Evolutionary conservation across 2,329 filamentous ascomycete species (phyloP).

Genomic region (Claviceps pazoutovae): DNA sequence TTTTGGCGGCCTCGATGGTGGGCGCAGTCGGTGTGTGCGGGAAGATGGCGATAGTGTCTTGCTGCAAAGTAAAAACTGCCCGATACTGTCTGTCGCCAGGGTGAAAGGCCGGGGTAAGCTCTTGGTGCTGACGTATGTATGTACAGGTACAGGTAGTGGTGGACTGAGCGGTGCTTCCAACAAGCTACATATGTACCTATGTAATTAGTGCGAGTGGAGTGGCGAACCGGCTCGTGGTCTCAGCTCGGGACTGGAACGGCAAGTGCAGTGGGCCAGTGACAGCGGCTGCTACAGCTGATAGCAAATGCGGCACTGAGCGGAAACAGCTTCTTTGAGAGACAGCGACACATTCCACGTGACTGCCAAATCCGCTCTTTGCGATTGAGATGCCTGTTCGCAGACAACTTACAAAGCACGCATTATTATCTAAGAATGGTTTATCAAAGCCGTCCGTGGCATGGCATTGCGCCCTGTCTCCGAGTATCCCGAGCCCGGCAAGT

Average conservation of each 20-base stretch:
- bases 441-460: not conserved
- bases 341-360: not conserved
- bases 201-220: no score
- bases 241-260: no score
- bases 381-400: no score
- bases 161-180: no score
- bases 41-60: not conserved
- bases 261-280: no score
- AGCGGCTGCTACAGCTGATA: no score
- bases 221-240: no score
- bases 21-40: not conserved
- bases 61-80: not conserved
- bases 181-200: no score
- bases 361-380: not conserved
- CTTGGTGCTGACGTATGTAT: not conserved
- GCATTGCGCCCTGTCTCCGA: not conserved
- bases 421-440: not conserved
- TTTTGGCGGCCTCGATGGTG: constrained; percentile 7
- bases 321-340: no score
- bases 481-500: not conserved
- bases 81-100: not conserved
- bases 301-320: no score
- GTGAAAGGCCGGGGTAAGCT: not conserved
- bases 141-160: no score
- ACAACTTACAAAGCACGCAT: not conserved